phyloP scores from a whole-genome alignment of 345 rosid genomes.

The Fremontodendron californicum region DNA sequence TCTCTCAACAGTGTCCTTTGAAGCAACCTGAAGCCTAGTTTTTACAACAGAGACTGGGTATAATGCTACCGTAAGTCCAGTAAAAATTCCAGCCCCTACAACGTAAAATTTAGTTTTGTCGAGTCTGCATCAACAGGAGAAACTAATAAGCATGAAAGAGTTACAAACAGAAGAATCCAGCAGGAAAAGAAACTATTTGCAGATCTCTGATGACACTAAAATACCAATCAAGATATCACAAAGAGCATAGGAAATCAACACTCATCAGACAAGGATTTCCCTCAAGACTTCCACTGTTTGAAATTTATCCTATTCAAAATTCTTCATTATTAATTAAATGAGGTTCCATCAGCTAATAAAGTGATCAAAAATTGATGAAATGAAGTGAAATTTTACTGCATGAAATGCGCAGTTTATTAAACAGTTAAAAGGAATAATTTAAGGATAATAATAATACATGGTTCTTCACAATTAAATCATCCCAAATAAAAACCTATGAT shows the following conservation, averaged over 20 bases:
- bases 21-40: constrained; percentile 94
- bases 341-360: neutral
- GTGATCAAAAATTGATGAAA: neutral
- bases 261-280: neutral
- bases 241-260: neutral
- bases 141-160: constrained; percentile 16
- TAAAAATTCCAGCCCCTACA: constrained; percentile 92
- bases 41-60: constrained; percentile 90
- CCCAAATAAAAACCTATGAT: neutral
- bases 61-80: constrained; percentile 84
- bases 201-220: neutral
- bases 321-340: neutral
- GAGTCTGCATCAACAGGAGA: constrained; percentile 55
- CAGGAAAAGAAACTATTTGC: neutral
- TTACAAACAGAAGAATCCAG: neutral
- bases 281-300: neutral
- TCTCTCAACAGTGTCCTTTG: constrained; percentile 71
- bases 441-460: neutral
- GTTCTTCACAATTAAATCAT: neutral
- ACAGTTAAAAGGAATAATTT: neutral
- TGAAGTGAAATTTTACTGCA: neutral
- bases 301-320: neutral
- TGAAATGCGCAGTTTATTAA: neutral
- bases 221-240: constrained; percentile 5
- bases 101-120: constrained; percentile 88